Evolutionary conservation across 495 filamentous ascomycete species (phyloP).

Genomic region (Emericellopsis terricola): DNA sequence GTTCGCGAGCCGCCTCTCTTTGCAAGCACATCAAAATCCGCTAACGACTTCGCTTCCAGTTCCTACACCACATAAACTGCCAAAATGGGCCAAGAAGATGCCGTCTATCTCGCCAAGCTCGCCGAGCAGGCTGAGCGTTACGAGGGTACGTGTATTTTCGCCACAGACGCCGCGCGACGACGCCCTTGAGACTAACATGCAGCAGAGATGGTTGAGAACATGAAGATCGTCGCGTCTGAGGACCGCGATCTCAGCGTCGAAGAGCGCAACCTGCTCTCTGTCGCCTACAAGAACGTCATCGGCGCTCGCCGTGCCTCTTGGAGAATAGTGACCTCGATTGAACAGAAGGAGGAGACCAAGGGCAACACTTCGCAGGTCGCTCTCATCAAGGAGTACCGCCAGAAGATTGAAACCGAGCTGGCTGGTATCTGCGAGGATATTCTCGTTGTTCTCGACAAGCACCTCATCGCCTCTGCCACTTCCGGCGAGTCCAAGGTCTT

Average conservation of each 20-base stretch:
- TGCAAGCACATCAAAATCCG: too few relatives aligned
- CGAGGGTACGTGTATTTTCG: slow-evolving; percentile 55
- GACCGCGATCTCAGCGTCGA: slow-evolving; percentile 97
- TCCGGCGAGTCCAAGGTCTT: slow-evolving; percentile 98
- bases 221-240: slow-evolving; percentile 95
- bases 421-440: slow-evolving; percentile 99
- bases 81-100: slow-evolving; percentile 98
- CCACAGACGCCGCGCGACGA: background rate
- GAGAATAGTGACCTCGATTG: slow-evolving; percentile 99
- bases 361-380: slow-evolving; percentile 85
- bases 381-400: slow-evolving; percentile 97
- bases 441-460: slow-evolving; percentile 86
- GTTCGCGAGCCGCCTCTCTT: too few relatives aligned
- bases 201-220: slow-evolving; percentile 99
- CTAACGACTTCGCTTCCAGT: too few relatives aligned
- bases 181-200: background rate
- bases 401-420: slow-evolving; percentile 97
- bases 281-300: slow-evolving; percentile 99
- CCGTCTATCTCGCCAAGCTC: slow-evolving; percentile 98
- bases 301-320: slow-evolving; percentile 96
- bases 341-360: slow-evolving; percentile 99
- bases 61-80: too few relatives aligned
- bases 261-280: slow-evolving; percentile 96
- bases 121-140: slow-evolving; percentile 99
- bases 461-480: slow-evolving; percentile 92